Evolutionary conservation across 2,329 filamentous ascomycete species (phyloP).

Genomic region (Lasiodiplodia theobromae): DNA sequence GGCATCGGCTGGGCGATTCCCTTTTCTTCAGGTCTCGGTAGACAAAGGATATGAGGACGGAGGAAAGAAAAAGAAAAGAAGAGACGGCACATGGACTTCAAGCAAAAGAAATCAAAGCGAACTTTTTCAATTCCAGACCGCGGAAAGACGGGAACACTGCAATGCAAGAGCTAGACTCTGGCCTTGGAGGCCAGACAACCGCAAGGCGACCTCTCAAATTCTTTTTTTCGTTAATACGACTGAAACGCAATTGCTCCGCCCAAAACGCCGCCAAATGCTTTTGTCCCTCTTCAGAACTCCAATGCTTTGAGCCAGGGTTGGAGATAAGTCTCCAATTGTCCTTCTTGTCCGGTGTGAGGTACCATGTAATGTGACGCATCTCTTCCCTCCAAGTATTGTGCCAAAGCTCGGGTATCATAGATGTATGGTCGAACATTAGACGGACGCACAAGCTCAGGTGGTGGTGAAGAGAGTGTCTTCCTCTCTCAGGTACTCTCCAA

Average conservation of each 20-base stretch:
- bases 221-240: background rate
- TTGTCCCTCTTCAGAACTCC: constrained; percentile 6
- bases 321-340: background rate
- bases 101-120: background rate
- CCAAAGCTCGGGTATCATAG: constrained; percentile 13
- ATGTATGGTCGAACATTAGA: background rate
- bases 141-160: background rate
- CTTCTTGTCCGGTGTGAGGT: background rate
- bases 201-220: background rate
- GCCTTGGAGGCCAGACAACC: background rate
- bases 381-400: background rate
- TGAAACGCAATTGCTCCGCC: background rate
- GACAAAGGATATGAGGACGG: background rate
- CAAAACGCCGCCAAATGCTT: constrained; percentile 26
- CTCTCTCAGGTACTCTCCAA: constrained; percentile 92
- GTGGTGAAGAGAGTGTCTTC: constrained; percentile 71
- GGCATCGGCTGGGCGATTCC: background rate
- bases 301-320: background rate
- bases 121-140: background rate
- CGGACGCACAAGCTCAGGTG: constrained; percentile 12
- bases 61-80: background rate
- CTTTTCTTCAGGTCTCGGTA: background rate
- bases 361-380: background rate
- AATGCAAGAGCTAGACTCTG: background rate
- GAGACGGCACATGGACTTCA: background rate